A percentile compares a stretch with the other conserved stretches of the same genome.
These are phyloP conservation scores for Tuber aestivum DNA, from an alignment of 495 filamentous ascomycete genomes.

Conservation along the genomic window DNA sequence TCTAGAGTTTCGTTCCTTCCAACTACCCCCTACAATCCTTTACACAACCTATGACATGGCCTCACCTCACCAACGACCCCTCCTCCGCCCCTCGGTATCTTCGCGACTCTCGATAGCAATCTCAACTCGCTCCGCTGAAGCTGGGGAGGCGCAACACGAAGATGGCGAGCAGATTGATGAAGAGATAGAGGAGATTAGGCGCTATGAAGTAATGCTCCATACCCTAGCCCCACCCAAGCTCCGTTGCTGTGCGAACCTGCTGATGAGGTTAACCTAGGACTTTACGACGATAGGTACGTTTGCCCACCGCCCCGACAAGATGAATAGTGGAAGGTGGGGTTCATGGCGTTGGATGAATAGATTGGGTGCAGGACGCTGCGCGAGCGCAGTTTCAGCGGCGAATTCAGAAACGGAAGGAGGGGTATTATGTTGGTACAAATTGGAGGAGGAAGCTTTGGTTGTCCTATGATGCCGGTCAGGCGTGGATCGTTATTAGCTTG, in stretches of 20 bases:
- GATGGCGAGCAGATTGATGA: slow-evolving; percentile 64
- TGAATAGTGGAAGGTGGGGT: slow-evolving; percentile 15
- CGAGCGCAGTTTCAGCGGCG: slow-evolving; percentile 73
- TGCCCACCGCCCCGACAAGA: slow-evolving; percentile 8
- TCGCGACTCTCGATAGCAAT: slow-evolving; percentile 63
- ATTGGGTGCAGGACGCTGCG: slow-evolving; percentile 97
- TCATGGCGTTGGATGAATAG: slow-evolving; percentile 44
- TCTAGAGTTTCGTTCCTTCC: not conserved
- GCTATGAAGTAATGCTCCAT: slow-evolving; percentile 66
- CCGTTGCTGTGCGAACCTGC: slow-evolving; percentile 42
- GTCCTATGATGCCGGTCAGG: slow-evolving; percentile 92
- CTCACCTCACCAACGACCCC: slow-evolving; percentile 57
- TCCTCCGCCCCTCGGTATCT: slow-evolving; percentile 48
- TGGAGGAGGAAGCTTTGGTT: slow-evolving; percentile 80
- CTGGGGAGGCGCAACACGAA: slow-evolving; percentile 45
- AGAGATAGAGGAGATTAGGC: slow-evolving; percentile 94
- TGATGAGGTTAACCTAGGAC: slow-evolving; percentile 45
- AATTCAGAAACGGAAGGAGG: slow-evolving; percentile 65
- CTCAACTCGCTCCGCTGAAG: slow-evolving; percentile 45
- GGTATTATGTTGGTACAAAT: slow-evolving; percentile 69
- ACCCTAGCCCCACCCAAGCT: slow-evolving; percentile 11
- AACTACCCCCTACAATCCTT: not conserved
- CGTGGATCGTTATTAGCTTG: slow-evolving; percentile 94
- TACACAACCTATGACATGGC: slow-evolving; percentile 55
- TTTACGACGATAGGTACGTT: slow-evolving; percentile 84